Evolutionary conservation across 805 yeast species (phyloP).

Genomic region (Candida quercuum): DNA sequence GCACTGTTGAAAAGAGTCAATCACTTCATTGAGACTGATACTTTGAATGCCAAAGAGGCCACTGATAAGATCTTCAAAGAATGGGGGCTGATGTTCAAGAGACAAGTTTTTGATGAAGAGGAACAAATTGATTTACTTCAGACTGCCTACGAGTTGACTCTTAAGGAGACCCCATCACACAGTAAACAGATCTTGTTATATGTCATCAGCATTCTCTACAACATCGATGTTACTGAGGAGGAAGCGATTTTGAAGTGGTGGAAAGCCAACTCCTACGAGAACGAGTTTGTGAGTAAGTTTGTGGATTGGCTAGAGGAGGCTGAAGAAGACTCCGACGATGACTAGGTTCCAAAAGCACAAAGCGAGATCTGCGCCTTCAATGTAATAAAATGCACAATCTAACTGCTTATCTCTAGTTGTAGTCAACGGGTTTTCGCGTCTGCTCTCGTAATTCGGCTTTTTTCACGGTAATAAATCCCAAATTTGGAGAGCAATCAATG

Average conservation of each 20-base stretch:
- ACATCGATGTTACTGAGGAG: constrained; percentile 78
- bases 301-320: constrained; percentile 86
- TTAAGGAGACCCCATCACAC: constrained; percentile 23
- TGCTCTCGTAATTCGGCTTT: too few relatives aligned
- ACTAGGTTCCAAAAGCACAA: constrained; percentile 37
- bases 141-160: constrained; percentile 36
- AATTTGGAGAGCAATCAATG: too few relatives aligned
- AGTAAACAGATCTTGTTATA: constrained; percentile 43
- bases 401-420: too few relatives aligned
- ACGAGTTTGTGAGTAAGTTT: constrained; percentile 60
- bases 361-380: neutral
- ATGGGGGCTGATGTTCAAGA: constrained; percentile 77
- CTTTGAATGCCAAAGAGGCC: constrained; percentile 73
- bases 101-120: constrained; percentile 78
- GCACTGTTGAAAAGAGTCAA: constrained; percentile 68
- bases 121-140: constrained; percentile 72
- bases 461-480: too few relatives aligned
- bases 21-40: constrained; percentile 72
- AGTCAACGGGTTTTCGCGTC: too few relatives aligned
- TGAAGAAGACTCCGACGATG: constrained; percentile 52
- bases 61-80: constrained; percentile 65
- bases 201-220: constrained; percentile 62
- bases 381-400: neutral
- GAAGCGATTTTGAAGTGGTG: constrained; percentile 82
- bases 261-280: constrained; percentile 39